Percentiles rank a stretch among this genome's conserved stretches.
Conservation (phyloP, 2,329 filamentous ascomycete genomes). For the Sporothrix phasma region DNA sequence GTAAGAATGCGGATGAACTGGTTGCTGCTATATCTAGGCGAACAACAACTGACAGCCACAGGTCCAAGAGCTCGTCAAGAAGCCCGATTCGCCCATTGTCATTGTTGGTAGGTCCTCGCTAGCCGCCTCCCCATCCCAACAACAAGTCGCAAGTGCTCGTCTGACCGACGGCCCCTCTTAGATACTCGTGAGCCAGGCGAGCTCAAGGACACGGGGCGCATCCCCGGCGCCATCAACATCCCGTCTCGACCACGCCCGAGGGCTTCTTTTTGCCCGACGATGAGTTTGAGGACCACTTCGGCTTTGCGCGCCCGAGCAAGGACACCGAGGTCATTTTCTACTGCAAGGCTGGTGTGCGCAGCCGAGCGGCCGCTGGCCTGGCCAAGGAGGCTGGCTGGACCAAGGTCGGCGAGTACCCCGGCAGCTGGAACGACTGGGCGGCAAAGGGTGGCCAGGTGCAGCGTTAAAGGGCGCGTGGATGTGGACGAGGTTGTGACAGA, state of each 20-base stretch:
- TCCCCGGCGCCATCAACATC: constrained; percentile 80
- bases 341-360: constrained; percentile 84
- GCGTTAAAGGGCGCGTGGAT: constrained; percentile 14
- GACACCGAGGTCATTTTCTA: constrained; percentile 67
- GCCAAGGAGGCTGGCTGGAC: constrained; percentile 68
- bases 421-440: constrained; percentile 77
- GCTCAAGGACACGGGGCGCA: constrained; percentile 53
- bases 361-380: constrained; percentile 63
- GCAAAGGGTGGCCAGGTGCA: constrained; percentile 56
- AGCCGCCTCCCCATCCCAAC: background rate
- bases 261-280: constrained; percentile 64
- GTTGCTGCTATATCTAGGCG: no score
- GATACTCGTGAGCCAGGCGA: constrained; percentile 68
- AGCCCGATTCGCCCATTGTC: constrained; percentile 27
- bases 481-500: background rate
- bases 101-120: constrained; percentile 36
- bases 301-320: constrained; percentile 56
- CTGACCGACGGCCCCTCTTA: constrained; percentile 19
- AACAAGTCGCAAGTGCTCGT: background rate
- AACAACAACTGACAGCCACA: constrained; percentile 19
- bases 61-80: constrained; percentile 31
- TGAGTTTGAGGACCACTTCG: constrained; percentile 76
- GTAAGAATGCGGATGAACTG: constrained; percentile 20
- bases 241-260: constrained; percentile 66
- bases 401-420: constrained; percentile 60